These are phyloP conservation scores for Sporothrix phasma DNA, from an alignment of 2,329 filamentous ascomycete genomes.

Conservation along the genomic window DNA sequence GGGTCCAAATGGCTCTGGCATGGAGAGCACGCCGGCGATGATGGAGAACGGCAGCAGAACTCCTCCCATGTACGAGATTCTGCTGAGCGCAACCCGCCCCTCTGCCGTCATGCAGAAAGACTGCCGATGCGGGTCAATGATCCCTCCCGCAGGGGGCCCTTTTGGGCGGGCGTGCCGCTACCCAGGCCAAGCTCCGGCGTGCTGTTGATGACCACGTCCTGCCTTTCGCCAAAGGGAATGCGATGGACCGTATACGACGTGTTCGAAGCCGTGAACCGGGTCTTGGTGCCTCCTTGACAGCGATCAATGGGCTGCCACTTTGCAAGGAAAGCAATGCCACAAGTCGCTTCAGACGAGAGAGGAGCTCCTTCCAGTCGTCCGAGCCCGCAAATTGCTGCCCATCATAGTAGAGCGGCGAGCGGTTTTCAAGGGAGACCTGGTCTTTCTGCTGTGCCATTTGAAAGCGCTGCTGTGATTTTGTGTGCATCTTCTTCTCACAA, in stretches of 20 bases:
- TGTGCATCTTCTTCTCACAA: slow-evolving; percentile 7
- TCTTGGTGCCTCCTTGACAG: not conserved
- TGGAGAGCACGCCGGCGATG: slow-evolving; percentile 38
- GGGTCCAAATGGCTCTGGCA: slow-evolving; percentile 36
- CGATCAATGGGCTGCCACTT: not conserved
- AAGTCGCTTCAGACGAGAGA: slow-evolving; percentile 24
- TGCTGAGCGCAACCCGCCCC: slow-evolving; percentile 34
- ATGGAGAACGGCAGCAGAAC: slow-evolving; percentile 39
- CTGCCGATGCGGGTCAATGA: not conserved
- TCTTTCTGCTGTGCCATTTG: not conserved
- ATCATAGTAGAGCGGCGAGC: not conserved
- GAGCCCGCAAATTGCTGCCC: not conserved
- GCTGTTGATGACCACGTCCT: not conserved
- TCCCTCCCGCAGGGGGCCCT: not conserved
- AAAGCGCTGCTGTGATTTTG: not conserved
- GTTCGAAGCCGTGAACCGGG: not conserved
- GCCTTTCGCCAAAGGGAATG: not conserved
- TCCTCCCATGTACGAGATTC: slow-evolving; percentile 41
- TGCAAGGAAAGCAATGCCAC: slow-evolving; percentile 21
- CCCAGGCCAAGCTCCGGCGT: not conserved
- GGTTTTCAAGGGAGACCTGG: not conserved
- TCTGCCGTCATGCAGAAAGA: slow-evolving; percentile 19
- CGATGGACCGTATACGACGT: not conserved
- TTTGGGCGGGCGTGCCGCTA: not conserved
- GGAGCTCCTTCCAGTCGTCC: slow-evolving; percentile 26